Base-by-base conservation (phyloP, 2,329 filamentous ascomycete species). In the Hypoxylon sp. region DNA sequence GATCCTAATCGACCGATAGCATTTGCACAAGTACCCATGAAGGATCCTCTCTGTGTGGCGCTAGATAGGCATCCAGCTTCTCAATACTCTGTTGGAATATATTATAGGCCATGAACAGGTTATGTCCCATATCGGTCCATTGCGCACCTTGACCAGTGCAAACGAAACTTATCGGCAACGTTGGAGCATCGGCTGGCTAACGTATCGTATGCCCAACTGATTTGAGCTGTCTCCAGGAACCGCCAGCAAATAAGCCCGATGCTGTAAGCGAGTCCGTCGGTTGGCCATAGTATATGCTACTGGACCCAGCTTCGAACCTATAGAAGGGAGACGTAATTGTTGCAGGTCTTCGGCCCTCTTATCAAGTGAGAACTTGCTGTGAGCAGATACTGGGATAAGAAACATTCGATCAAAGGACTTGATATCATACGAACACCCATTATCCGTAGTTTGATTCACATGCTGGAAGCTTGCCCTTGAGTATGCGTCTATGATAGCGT, bases 131-230 rank as follows among this genome's bases (percentile, higher is more conserved):
- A 32, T 32, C 10, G 31, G 31, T 32, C 31, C 31, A 79, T 42
- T 79, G 77, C 0, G 78, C 74, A 0, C 77, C 78, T 55, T 79
- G 78, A 8, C 78, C 78, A 0, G 72, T 75, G 32, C 74, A 75
- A 3, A 74, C 46, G 10, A 74, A 74, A 0, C 51, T 70, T 0
- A 72, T 32, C 31, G 31, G n/a, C 0, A 65, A 69, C 0, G 61
- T 61, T 1, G 29, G 27, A 5, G 47, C 50, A 21, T 44, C 48
- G 10, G 35, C 10, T 7, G 29, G 10, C 17, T 29, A 11, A 7
- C 5, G 31, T 19, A 48, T 55, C 13, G 3, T 29, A 24, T 15
- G 13, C 32, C 57, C 44, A 6, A 37, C 21, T 31, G 29, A 8
- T 4, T 60, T 21, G 24, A 8, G 27, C 15, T 51, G 7, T 13